These are phyloP conservation scores for Microbotryomycetes sp. DNA, from an alignment of 1,284 basidiomycete species.

Conservation along the genomic window DNA sequence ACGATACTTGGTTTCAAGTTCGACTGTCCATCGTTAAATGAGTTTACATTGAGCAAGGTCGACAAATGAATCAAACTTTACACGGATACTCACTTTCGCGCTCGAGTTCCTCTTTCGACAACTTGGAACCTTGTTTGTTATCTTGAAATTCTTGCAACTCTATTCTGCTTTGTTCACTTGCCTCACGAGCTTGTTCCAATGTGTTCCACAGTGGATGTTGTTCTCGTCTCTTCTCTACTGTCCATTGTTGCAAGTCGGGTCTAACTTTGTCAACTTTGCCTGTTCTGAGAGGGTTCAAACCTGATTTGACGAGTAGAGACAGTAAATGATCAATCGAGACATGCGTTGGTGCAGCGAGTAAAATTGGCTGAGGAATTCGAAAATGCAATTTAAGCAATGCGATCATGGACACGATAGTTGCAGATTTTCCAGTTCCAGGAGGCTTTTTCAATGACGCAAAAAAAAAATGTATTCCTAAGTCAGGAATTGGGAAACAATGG, in stretches of 20 bases:
- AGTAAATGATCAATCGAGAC: constrained; percentile 90
- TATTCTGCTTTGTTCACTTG: constrained; percentile 33
- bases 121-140: constrained; percentile 42
- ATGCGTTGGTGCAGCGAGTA: constrained; percentile 89
- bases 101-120: constrained; percentile 12
- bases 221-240: constrained; percentile 52
- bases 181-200: constrained; percentile 46
- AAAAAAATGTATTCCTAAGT: constrained; percentile 8
- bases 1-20: constrained; percentile 32
- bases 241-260: constrained; percentile 53
- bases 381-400: constrained; percentile 81
- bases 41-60: background rate
- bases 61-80: background rate
- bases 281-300: constrained; percentile 68
- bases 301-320: constrained; percentile 57
- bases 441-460: no score
- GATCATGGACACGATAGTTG: constrained; percentile 79
- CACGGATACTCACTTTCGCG: background rate
- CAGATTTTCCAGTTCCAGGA: constrained; percentile 92
- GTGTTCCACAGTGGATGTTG: constrained; percentile 47
- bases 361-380: constrained; percentile 70
- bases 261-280: constrained; percentile 61
- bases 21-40: constrained; percentile 6
- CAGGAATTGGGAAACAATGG: constrained; percentile 6
- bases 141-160: constrained; percentile 32